A percentile compares a stretch with the other conserved stretches of the same genome.
Conservation (phyloP, 306 rosid genomes). For the Mucuna pruriens region DNA sequence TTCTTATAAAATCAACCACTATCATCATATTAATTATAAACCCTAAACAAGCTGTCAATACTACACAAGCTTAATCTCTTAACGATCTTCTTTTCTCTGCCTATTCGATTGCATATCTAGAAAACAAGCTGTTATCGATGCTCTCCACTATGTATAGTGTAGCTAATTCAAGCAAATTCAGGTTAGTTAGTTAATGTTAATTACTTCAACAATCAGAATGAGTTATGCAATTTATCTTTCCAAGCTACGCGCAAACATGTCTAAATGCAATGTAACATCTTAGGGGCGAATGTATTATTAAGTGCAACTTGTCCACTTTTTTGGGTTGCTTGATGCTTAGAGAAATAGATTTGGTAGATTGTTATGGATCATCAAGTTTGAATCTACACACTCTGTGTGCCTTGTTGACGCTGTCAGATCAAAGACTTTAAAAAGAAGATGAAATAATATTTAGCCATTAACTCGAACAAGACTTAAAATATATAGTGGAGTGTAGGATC, state of each 20-base stretch:
- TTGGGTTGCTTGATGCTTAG: not conserved
- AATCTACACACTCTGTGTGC: not conserved
- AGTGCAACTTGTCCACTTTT: not conserved
- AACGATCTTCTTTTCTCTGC: no score
- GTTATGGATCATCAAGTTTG: not conserved
- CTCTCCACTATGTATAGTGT: no score
- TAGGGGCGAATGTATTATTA: no score
- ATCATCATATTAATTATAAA: not conserved
- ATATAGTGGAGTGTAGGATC: not conserved
- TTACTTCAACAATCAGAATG: not conserved
- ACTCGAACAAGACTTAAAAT: not conserved
- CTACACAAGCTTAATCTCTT: no score
- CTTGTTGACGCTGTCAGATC: not conserved
- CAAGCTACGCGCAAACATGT: not conserved
- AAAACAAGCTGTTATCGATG: no score
- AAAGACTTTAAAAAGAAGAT: not conserved
- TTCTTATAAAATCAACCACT: not conserved
- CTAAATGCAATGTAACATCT: slow-evolving; percentile 27
- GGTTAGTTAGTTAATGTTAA: no score
- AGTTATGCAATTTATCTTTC: not conserved
- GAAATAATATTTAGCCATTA: not conserved
- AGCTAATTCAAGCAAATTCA: no score
- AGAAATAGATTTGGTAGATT: not conserved
- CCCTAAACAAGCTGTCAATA: no score
- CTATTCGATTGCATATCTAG: no score